Evolutionary conservation across 768 basidiomycete genomes (phyloP), one percentile per base, ranked within the genome.

Genomic region (Boletus tomentosulus): DNA sequence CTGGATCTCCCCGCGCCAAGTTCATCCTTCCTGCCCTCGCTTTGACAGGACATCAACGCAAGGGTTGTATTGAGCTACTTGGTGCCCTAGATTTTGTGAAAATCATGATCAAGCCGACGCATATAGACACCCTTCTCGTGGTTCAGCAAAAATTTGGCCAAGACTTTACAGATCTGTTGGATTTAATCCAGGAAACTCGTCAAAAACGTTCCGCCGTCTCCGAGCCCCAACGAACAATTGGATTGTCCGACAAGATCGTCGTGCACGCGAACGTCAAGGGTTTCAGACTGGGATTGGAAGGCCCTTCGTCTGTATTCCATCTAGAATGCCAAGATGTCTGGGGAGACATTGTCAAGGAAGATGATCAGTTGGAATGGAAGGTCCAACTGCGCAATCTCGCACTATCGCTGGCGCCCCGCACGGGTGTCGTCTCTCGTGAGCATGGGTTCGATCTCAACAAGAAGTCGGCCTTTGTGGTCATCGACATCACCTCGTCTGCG

Each of bases 91-190:
- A 89, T 10, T 81, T 82, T 51, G 78, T 92, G 57, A 78, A 85
- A 35, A 71, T 90, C 53, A 86, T 80, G 63, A 77, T 94, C 54
- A 92, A 89, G 62, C 88, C 89, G 5, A 81, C 83, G 0, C 85
- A 92, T 61, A 86, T 89, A 83, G 92, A 95, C 63, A 89, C 87
- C 5, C 68, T 93, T 4, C 77, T 94, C 3, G 81, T 80, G 5
- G 87, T 95, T 9, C 92, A 92, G 63, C 88, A 90, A 58, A 92
- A 92, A 63, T 93, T 93, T 54, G 92, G 89, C 6, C 86, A 87
- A 62, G 92, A 94, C 69, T 89, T 93, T 69, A 86, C 87, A 57
- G 92, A 94, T 55, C 74, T 93, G 27, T 69, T 93, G 12, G 71
- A 77, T 6, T 66, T 93, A 46, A 75, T 90, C 31, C 79, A 81